These are phyloP conservation scores for Malus orientalis DNA, from an alignment of 306 rosid species.

Conservation along the genomic window DNA sequence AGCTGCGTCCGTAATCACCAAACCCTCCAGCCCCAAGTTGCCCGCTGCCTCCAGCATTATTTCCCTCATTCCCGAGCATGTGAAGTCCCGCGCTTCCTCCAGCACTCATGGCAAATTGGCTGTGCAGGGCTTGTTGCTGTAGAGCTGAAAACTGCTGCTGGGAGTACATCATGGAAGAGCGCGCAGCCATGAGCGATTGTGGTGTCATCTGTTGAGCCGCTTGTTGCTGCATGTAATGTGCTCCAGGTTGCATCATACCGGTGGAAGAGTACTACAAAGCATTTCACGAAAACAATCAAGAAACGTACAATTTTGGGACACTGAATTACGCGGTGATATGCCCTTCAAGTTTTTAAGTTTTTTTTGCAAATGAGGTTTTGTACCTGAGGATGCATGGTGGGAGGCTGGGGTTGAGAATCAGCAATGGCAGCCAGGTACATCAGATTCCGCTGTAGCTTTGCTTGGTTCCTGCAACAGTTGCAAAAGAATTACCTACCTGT, in stretches of 20 bases:
- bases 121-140: constrained; percentile 80
- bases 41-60: constrained; percentile 51
- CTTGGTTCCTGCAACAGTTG: constrained; percentile 66
- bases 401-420: constrained; percentile 98
- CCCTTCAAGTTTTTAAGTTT: neutral
- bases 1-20: constrained; percentile 60
- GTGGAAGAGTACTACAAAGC: constrained; percentile 54
- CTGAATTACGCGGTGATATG: neutral
- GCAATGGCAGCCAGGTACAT: constrained; percentile 99
- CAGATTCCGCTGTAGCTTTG: constrained; percentile 90
- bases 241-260: constrained; percentile 80
- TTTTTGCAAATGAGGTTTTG: neutral
- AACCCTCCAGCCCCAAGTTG: constrained; percentile 52
- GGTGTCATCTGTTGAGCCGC: constrained; percentile 80
- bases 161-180: constrained; percentile 75
- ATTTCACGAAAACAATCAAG: neutral
- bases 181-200: constrained; percentile 81
- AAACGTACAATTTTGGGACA: neutral
- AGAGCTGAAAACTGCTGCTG: constrained; percentile 74
- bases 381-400: constrained; percentile 84
- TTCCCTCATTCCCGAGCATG: constrained; percentile 62
- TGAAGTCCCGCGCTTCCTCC: constrained; percentile 61
- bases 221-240: constrained; percentile 83
- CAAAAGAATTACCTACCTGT: neutral
- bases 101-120: constrained; percentile 61